A percentile compares a stretch with the other conserved stretches of the same genome.
These are phyloP conservation scores for Salpingoeca rosetta DNA, from an alignment of 78 protist genomes.

Conservation along the genomic window DNA sequence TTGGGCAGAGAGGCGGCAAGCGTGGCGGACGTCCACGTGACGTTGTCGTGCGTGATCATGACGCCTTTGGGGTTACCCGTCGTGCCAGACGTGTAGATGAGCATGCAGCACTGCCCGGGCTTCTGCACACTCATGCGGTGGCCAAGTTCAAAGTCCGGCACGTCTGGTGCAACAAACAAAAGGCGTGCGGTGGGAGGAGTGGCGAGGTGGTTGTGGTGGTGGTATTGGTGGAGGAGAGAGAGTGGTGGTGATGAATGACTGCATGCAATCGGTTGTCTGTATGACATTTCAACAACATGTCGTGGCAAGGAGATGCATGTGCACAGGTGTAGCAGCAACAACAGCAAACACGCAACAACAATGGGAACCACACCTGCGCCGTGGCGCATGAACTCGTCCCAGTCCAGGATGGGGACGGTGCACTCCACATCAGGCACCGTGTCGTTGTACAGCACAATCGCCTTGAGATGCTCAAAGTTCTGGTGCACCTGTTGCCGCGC, in stretches of 20 bases:
- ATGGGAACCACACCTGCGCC: constrained; percentile 8
- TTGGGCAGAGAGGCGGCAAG: not conserved
- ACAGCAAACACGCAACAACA: too few species aligned
- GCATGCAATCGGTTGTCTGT: not conserved
- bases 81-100: constrained; percentile 46
- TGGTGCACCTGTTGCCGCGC: too few species aligned
- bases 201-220: too few species aligned
- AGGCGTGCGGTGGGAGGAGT: too few species aligned
- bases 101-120: constrained; percentile 21
- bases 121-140: not conserved
- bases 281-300: too few species aligned
- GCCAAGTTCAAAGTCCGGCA: not conserved
- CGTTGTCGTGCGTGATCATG: constrained; percentile 50
- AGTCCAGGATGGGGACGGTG: not conserved
- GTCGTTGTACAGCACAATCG: not conserved
- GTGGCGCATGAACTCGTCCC: constrained; percentile 29
- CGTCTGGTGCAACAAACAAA: too few species aligned
- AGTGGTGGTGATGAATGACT: too few species aligned
- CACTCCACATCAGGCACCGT: not conserved
- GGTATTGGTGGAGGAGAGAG: not conserved
- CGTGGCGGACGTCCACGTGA: constrained; percentile 1
- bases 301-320: too few species aligned
- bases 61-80: constrained; percentile 48
- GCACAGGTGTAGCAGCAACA: too few species aligned
- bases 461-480: constrained; percentile 2